These are phyloP conservation scores for Phaseolus lunatus DNA, from an alignment of 306 rosid genomes.

Conservation along the genomic window DNA sequence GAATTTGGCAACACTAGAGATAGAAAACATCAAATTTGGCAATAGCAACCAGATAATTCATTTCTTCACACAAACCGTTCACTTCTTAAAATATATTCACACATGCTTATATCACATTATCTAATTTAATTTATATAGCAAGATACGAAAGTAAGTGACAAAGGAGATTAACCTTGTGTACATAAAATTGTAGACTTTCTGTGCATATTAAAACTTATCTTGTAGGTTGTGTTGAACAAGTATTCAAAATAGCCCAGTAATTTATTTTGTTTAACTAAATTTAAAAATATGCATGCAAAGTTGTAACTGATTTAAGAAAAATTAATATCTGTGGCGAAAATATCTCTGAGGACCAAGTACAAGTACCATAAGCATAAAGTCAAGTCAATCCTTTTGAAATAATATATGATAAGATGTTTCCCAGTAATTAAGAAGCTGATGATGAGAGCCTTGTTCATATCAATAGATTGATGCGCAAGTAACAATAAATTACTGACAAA, in stretches of 20 bases:
- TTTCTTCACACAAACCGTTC: too few species aligned
- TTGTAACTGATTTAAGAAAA: not conserved
- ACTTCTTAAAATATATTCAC: too few species aligned
- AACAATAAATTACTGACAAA: conserved; percentile 22
- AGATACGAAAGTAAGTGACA: too few species aligned
- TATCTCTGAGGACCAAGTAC: not conserved
- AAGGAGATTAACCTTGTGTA: too few species aligned
- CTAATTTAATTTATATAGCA: too few species aligned
- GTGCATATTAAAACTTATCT: too few species aligned
- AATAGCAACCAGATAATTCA: too few species aligned
- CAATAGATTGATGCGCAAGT: conserved; percentile 24
- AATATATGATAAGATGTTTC: conserved; percentile 2
- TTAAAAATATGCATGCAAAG: not conserved
- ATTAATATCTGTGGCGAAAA: not conserved
- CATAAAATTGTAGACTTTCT: too few species aligned
- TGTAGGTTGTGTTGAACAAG: not conserved
- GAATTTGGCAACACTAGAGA: too few species aligned
- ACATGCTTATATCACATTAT: too few species aligned
- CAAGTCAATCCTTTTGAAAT: conserved; percentile 36
- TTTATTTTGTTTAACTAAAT: not conserved
- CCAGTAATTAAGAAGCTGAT: not conserved
- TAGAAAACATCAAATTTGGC: too few species aligned
- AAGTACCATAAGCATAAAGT: conserved; percentile 17
- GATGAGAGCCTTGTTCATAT: not conserved
- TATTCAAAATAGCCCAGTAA: too few species aligned